A percentile compares a stretch with the other conserved stretches of the same genome.
These are phyloP conservation scores for Mucuna pruriens DNA, from an alignment of 306 rosid species.

Conservation along the genomic window DNA sequence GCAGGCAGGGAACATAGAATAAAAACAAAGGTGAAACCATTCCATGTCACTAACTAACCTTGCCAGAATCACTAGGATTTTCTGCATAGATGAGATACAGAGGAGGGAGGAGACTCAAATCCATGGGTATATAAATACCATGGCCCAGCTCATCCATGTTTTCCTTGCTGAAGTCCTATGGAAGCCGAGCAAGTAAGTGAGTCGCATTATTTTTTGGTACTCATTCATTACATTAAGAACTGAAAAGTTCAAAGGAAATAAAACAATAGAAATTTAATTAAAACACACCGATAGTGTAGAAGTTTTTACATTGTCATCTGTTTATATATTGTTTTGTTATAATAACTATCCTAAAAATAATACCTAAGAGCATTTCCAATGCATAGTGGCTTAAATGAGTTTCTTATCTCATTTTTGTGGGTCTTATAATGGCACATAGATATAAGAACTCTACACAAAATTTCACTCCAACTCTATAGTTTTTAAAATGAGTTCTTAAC, in stretches of 20 bases:
- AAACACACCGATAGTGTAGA: not conserved
- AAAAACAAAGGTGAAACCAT: not conserved
- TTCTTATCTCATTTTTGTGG: too few relatives aligned
- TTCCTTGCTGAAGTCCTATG: constrained; percentile 82
- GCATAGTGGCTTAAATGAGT: too few relatives aligned
- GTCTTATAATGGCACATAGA: too few relatives aligned
- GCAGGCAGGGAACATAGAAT: not conserved
- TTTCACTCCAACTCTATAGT: too few relatives aligned
- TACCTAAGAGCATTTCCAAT: too few relatives aligned
- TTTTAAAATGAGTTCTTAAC: too few relatives aligned
- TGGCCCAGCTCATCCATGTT: constrained; percentile 73
- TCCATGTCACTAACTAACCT: constrained; percentile 55
- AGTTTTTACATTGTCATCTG: too few relatives aligned
- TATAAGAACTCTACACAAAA: too few relatives aligned
- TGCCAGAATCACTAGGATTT: constrained; percentile 99
- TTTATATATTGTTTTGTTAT: too few relatives aligned
- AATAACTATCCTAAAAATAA: too few relatives aligned
- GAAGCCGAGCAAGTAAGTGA: constrained; percentile 17
- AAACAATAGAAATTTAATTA: not conserved
- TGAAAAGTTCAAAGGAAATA: not conserved
- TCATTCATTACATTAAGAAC: not conserved
- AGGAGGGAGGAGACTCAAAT: constrained; percentile 78
- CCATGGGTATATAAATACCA: constrained; percentile 83
- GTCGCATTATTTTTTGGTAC: not conserved
- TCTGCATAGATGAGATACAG: constrained; percentile 75